Conservation (phyloP, 176 grass and related monocot genomes). For the Oryza coarctata region DNA sequence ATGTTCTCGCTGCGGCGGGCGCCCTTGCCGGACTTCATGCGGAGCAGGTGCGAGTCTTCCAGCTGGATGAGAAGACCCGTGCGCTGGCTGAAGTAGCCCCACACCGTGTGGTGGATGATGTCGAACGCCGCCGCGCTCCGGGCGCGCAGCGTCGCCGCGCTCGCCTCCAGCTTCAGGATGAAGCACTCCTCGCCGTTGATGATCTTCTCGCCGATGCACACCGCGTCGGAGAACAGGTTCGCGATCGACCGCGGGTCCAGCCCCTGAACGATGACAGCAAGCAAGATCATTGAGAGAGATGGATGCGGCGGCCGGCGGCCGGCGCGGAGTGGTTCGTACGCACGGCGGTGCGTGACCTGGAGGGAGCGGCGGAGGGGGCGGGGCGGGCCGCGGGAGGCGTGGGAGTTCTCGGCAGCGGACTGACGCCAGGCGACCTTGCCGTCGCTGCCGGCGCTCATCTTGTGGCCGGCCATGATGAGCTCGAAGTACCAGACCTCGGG, state of each 20-base stretch:
- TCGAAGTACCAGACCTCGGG: constrained; percentile 97
- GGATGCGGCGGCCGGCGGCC: no score
- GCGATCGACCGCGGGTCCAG: constrained; percentile 80
- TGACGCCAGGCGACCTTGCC: constrained; percentile 87
- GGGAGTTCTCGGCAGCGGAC: constrained; percentile 60
- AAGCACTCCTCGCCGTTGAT: constrained; percentile 91
- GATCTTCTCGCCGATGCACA: constrained; percentile 91
- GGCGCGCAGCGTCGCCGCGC: constrained; percentile 50
- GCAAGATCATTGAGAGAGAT: background rate
- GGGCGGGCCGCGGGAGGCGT: constrained; percentile 60
- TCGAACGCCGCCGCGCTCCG: constrained; percentile 70
- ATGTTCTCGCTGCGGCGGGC: constrained; percentile 68
- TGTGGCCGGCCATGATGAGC: constrained; percentile 87
- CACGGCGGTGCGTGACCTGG: constrained; percentile 40
- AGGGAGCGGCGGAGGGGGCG: constrained; percentile 88
- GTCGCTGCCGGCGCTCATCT: constrained; percentile 88
- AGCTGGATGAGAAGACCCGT: constrained; percentile 96
- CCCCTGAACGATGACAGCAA: constrained; percentile 36
- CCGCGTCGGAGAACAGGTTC: constrained; percentile 87
- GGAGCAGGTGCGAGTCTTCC: constrained; percentile 84
- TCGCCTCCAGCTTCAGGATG: constrained; percentile 93
- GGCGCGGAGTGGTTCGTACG: no score
- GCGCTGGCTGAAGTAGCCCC: constrained; percentile 98
- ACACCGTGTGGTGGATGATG: constrained; percentile 96
- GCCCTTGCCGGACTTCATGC: constrained; percentile 82